Conservation (phyloP, 495 filamentous ascomycete genomes). For the Aspergillus carlsbadensis region DNA sequence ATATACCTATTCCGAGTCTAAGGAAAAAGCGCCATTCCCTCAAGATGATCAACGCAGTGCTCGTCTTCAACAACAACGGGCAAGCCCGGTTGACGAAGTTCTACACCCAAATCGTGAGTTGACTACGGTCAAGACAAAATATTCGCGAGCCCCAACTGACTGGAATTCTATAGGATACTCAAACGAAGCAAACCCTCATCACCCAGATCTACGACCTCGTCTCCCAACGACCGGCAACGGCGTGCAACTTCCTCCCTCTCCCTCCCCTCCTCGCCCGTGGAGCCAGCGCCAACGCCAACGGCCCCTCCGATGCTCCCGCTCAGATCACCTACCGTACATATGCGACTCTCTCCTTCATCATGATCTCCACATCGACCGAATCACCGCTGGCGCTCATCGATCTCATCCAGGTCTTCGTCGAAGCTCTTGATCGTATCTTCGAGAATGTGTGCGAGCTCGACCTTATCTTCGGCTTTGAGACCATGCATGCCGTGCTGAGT, state of each 20-base stretch:
- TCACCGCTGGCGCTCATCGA: conserved; percentile 94
- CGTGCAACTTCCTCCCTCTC: conserved; percentile 94
- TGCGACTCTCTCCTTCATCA: conserved; percentile 96
- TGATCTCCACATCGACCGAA: conserved; percentile 96
- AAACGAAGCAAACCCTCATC: conserved; percentile 93
- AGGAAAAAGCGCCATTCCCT: background rate
- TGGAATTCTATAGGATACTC: conserved; percentile 67
- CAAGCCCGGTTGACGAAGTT: conserved; percentile 97
- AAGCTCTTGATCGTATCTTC: conserved; percentile 89
- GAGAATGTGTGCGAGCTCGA: conserved; percentile 98
- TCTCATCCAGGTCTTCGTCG: conserved; percentile 96
- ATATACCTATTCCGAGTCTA: background rate
- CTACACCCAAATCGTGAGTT: conserved; percentile 89
- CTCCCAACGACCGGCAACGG: conserved; percentile 76
- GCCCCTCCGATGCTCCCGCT: conserved; percentile 83
- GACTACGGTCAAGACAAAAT: background rate
- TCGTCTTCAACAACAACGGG: conserved; percentile 98
- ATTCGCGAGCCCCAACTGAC: background rate
- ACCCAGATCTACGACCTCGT: conserved; percentile 98
- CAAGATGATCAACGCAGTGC: conserved; percentile 95
- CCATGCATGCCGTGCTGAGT: conserved; percentile 81
- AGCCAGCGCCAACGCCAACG: conserved; percentile 56
- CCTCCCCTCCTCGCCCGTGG: conserved; percentile 65
- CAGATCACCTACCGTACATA: conserved; percentile 98
- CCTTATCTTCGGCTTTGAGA: conserved; percentile 98